Evolutionary conservation across 345 rosid genomes (phyloP), one percentile per base, ranked within the genome.

Genomic region (Arabidopsis arenosa): DNA sequence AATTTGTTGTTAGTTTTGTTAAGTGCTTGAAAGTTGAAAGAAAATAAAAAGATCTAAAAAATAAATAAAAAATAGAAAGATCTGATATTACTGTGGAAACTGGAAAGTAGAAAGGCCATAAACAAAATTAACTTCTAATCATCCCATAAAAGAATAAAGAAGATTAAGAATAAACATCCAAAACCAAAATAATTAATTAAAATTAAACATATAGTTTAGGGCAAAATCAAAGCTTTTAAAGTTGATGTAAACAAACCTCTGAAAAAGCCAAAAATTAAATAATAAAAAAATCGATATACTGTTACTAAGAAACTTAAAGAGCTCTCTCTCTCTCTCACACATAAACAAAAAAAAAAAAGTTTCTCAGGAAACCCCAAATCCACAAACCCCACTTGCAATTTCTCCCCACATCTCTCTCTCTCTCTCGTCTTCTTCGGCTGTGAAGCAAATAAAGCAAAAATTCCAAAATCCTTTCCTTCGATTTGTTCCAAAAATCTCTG

Each of bases 311-410:
- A 59, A 52, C 57, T 68, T 75, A 54, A 76, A 69, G 65, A 65
- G 76, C 80, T 77, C 56, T 40, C 43, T 40, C 80, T 77, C 56
- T 40, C 43, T 40, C 44, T 40, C 44, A 17, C 66, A 72, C 40
- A 43, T 23, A 32, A 33, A 28, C 15, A 17, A 12, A 37, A 17
- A 43, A 30, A 63, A 30, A 64, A 58, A 21, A 52, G 77, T 70
- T 39, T 66, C 74, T 28, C 26, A 75, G 61, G 76, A 68, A 74
- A 83, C 75, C 83, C 86, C 80, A 83, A 74, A 77, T 78, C 61
- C 85, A 74, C 74, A 68, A 77, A 77, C 76, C 80, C 73, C 80
- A 71, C 72, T 65, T 40, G 66, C 80, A 64, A 64, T 71, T 70
- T 54, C 80, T 65, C 66, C 82, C 75, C 78, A 44, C 72, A 63